Evolutionary conservation across 176 grass and related monocot species (phyloP), one percentile per base, ranked within the genome.

Genomic region (Lolium multiflorum): DNA sequence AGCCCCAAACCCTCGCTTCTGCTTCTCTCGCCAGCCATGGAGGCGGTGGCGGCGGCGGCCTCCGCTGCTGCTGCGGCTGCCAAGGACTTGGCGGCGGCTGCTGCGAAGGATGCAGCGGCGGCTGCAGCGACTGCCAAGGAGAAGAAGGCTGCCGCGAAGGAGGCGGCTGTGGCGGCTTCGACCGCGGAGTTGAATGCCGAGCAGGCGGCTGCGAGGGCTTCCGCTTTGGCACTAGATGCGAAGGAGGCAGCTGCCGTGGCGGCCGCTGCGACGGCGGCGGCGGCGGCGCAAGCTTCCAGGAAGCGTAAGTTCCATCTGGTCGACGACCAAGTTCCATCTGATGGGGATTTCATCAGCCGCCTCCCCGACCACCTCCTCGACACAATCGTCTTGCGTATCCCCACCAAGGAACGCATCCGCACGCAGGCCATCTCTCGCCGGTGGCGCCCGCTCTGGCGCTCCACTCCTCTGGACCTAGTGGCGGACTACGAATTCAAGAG

Each of bases 361-460:
- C 69, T 72, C 20, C 69, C 39, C 1, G 20, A 13, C 39, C 11
- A 20, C 9, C 17, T 39, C 18, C 69, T 72, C 17, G 3, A 17
- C 17, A 4, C 16, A 7, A 43, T 70, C 37, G 37, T 70, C 37
- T 43, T 37, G 39, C 67, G 41, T 70, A 37, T 70, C 37, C 35
- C 66, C 66, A 41, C 35, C 66, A 69, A 41, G 35, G 35, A 69
- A 24, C 18, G 18, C 22, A n/a, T 8, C 67, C 67, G 37, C 18
- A 70, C 67, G 18, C 67, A 70, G 67, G 37, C 14, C 37, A 5
- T 70, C 67, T 43, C 37, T 15, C 37, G 17, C 67, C 37, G 69
- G 20, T 72, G 69, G 69, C 69, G 39, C 44, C 68, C 69, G 11
- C 20, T 72, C 4, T 70, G 67, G 67, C 67, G 39, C 69, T 72